Base-by-base conservation (phyloP, 2,329 filamentous ascomycete genomes). In the Fusarium sp. region DNA sequence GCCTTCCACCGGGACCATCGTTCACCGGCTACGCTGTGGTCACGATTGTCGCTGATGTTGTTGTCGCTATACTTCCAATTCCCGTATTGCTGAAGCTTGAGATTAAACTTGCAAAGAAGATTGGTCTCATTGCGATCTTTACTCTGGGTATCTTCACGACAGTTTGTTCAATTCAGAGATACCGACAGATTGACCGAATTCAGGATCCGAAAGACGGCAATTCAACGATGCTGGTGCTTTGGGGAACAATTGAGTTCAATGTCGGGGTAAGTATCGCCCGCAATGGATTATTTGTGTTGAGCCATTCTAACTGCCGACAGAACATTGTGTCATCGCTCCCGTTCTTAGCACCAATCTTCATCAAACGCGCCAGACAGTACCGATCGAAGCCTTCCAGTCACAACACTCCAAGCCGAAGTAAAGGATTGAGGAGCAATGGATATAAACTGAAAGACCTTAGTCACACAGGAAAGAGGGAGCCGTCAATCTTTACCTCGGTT, bases 201-300 rank as follows among this genome's bases (percentile, higher is more conserved):
- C 82, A 84, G 18, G 76, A 65, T 13, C 59, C 78, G 14, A 84
- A 83, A 4, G 84, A 87, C 40, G 84, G 85, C 11, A 85, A 87
- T 69, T 87, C 86, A 0, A 87, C 86, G 7, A 85, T 86, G 82
- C 78, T 88, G 13, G 80, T 88, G 1, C 77, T 88, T 1, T 88
- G 86, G 86, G 86, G 86, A 7, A 84, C 83, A 4, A 84, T 88
- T 58, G 86, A 88, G 72, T 85, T 88, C 75, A 87, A 88, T 67
- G 82, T 87, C 30, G 86, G 86, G 13, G 85, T 87, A 80, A 73
- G 84, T 72, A 2, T 2, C 20, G 4, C 24, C 14, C 10, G 5
- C 13, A 7, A 14, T 7, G 2, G 3, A 1, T 16, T 4, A 12
- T 18, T 37, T 37, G 6, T 37, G 34, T 4, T 16, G 14, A 10